A percentile compares a stretch with the other conserved stretches of the same genome.
Conservation (phyloP, 2,329 filamentous ascomycete species). For the Elsinoe necatrix region DNA sequence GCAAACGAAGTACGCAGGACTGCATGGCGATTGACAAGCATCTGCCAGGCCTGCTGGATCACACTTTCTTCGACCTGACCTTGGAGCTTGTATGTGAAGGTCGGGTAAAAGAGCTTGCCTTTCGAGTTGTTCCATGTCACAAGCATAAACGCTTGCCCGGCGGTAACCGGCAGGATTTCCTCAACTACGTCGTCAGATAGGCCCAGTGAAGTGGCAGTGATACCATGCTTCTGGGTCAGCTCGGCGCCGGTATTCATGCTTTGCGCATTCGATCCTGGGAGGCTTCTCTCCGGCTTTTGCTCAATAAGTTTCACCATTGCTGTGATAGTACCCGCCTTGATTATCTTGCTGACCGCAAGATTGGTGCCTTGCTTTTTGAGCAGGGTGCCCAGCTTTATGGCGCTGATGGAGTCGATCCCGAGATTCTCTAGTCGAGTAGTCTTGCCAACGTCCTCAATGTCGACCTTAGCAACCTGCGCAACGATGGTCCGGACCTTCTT, state of each 20-base stretch:
- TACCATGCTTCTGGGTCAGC: slow-evolving; percentile 4
- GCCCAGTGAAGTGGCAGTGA: slow-evolving; percentile 21
- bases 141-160: slow-evolving; percentile 76
- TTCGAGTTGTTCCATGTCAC: slow-evolving; percentile 61
- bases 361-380: slow-evolving; percentile 55
- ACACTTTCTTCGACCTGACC: slow-evolving; percentile 31
- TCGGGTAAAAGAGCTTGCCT: slow-evolving; percentile 63
- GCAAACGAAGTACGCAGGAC: slow-evolving; percentile 64
- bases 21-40: slow-evolving; percentile 47
- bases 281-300: background rate
- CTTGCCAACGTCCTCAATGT: slow-evolving; percentile 49
- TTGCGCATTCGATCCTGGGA: background rate
- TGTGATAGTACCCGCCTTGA: slow-evolving; percentile 55
- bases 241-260: slow-evolving; percentile 14
- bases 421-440: slow-evolving; percentile 68
- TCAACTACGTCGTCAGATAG: slow-evolving; percentile 45
- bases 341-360: slow-evolving; percentile 62
- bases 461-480: slow-evolving; percentile 51
- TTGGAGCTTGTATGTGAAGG: slow-evolving; percentile 54
- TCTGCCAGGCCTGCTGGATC: slow-evolving; percentile 54
- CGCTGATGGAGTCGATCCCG: slow-evolving; percentile 83
- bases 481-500: slow-evolving; percentile 40
- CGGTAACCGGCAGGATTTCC: slow-evolving; percentile 56
- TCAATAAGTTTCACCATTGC: slow-evolving; percentile 48
- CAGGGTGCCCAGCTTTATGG: slow-evolving; percentile 71